phyloP scores from a whole-genome alignment of 1,284 basidiomycete species.

The Ceratobasidium theobromae region DNA sequence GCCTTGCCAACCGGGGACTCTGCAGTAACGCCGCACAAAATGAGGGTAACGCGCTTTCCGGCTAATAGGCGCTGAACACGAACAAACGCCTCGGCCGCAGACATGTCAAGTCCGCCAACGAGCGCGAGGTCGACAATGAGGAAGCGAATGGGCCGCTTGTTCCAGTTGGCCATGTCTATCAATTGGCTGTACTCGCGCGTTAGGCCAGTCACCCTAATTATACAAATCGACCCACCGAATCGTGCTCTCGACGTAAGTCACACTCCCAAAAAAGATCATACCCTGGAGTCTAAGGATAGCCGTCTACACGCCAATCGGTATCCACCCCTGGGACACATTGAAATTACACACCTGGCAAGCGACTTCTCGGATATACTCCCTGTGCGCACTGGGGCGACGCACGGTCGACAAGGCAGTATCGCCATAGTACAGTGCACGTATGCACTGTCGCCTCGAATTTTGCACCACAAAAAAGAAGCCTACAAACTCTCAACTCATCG shows the following conservation, averaged over 20 bases:
- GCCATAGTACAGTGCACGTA: conserved; percentile 78
- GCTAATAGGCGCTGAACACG: conserved; percentile 83
- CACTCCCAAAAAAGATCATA: conserved; percentile 91
- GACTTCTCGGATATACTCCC: conserved; percentile 86
- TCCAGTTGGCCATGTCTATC: conserved; percentile 75
- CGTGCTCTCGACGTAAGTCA: conserved; percentile 74
- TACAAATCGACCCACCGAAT: conserved; percentile 10
- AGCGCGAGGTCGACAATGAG: conserved; percentile 83
- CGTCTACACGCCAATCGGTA: conserved; percentile 63
- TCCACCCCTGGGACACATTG: neutral
- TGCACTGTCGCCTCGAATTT: conserved; percentile 80
- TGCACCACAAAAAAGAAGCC: conserved; percentile 96
- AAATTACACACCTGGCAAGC: conserved; percentile 41
- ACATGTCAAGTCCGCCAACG: conserved; percentile 91
- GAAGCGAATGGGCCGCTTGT: conserved; percentile 83
- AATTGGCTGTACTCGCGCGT: conserved; percentile 51
- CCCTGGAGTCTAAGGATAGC: conserved; percentile 88
- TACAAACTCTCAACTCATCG: no score
- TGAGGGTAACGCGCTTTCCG: conserved; percentile 76
- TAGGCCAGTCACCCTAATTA: neutral
- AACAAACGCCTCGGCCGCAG: conserved; percentile 92
- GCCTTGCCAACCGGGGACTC: conserved; percentile 70
- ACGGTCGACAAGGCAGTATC: conserved; percentile 88
- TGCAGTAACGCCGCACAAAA: conserved; percentile 80
- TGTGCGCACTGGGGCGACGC: conserved; percentile 82